Conservation (phyloP, 805 yeast species). For the Starmerella apicola region DNA sequence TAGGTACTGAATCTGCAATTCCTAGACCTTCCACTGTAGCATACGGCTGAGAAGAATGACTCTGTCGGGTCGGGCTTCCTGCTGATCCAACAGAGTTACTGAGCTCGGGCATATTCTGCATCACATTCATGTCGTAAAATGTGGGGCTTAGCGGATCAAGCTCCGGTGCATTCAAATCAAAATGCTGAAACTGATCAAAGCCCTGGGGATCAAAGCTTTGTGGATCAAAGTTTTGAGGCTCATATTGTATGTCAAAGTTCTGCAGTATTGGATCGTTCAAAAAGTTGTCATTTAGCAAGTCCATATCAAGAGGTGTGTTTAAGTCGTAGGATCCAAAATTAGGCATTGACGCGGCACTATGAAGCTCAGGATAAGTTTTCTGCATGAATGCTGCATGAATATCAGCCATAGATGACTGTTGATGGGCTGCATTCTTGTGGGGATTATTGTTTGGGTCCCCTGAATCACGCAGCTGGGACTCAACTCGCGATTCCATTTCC, state of each 20-base stretch:
- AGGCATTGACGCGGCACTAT: slow-evolving; percentile 5
- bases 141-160: slow-evolving; percentile 12
- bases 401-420: not conserved
- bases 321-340: not conserved
- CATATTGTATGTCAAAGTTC: too few relatives aligned
- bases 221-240: too few relatives aligned
- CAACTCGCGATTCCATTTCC: too few relatives aligned
- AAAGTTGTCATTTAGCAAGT: too few relatives aligned
- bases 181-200: slow-evolving; percentile 4
- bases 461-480: too few relatives aligned
- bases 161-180: slow-evolving; percentile 6
- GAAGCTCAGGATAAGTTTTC: not conserved
- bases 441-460: too few relatives aligned
- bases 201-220: not conserved
- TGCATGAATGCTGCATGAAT: not conserved
- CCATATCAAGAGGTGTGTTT: too few relatives aligned
- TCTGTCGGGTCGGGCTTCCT: slow-evolving; percentile 9
- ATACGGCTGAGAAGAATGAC: not conserved
- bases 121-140: slow-evolving; percentile 6
- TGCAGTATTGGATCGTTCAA: too few relatives aligned
- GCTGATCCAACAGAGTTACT: slow-evolving; percentile 10
- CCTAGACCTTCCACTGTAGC: slow-evolving; percentile 16
- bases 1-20: slow-evolving; percentile 11
- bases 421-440: too few relatives aligned
- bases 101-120: slow-evolving; percentile 14